These are phyloP conservation scores for Puccinia coronata DNA, from an alignment of 1,284 basidiomycete genomes.

Conservation along the genomic window DNA sequence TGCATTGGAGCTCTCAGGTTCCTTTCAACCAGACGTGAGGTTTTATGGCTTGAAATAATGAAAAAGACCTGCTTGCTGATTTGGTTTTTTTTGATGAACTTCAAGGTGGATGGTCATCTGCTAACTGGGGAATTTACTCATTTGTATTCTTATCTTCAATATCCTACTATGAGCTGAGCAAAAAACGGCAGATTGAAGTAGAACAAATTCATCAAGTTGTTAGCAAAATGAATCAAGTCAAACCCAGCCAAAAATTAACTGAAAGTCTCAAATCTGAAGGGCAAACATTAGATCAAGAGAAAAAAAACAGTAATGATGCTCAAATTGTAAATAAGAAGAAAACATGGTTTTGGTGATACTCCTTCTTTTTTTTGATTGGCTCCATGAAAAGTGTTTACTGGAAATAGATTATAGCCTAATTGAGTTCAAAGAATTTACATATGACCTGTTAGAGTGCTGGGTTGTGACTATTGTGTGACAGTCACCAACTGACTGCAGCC, in stretches of 20 bases:
- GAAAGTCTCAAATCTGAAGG: constrained; percentile 8
- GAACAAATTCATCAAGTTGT: constrained; percentile 40
- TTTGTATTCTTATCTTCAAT: constrained; percentile 41
- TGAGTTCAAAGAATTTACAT: no score
- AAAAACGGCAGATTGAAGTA: constrained; percentile 32
- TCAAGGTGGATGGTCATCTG: constrained; percentile 24
- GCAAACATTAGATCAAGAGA: background rate
- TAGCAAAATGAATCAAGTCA: constrained; percentile 45
- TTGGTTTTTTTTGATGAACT: background rate
- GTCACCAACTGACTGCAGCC: no score
- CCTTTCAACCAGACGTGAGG: constrained; percentile 32
- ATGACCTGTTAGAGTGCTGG: no score
- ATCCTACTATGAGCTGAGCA: constrained; percentile 32
- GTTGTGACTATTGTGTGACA: no score
- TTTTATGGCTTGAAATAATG: no score
- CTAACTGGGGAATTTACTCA: constrained; percentile 42
- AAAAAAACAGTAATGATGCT: background rate
- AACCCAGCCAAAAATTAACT: constrained; percentile 12
- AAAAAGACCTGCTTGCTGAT: no score
- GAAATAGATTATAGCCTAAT: no score
- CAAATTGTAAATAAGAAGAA: background rate
- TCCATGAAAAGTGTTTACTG: no score
- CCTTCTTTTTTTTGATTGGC: background rate
- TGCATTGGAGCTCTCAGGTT: constrained; percentile 32
- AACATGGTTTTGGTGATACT: constrained; percentile 4